phyloP scores from a whole-genome alignment of 352 stramenopile species.

The Peronospora destructor region DNA sequence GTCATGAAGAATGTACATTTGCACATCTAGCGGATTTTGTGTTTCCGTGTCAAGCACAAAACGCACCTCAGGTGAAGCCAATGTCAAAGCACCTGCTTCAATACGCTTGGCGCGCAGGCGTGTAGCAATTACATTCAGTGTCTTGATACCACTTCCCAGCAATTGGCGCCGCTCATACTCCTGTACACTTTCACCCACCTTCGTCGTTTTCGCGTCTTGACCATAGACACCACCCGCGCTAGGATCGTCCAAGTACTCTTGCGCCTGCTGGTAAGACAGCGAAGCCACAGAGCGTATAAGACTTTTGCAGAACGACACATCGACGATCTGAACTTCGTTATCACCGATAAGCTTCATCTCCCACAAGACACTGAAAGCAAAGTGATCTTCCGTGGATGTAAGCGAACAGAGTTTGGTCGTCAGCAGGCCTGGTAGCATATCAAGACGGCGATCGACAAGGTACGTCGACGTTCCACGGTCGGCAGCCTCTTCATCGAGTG shows the following conservation, averaged over 20 bases:
- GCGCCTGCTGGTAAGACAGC: slow-evolving; percentile 96
- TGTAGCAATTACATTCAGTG: slow-evolving; percentile 86
- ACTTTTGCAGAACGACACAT: slow-evolving; percentile 96
- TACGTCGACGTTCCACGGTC: slow-evolving; percentile 94
- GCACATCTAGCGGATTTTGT: slow-evolving; percentile 96
- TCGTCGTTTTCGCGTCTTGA: slow-evolving; percentile 24
- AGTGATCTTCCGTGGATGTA: slow-evolving; percentile 67
- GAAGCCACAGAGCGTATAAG: slow-evolving; percentile 95
- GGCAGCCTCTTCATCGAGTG: slow-evolving; percentile 93
- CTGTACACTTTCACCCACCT: slow-evolving; percentile 32
- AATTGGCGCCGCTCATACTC: slow-evolving; percentile 34
- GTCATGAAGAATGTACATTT: slow-evolving; percentile 93
- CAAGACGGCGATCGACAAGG: slow-evolving; percentile 95
- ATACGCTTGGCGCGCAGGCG: slow-evolving; percentile 91
- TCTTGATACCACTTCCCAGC: slow-evolving; percentile 83
- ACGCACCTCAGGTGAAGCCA: slow-evolving; percentile 93
- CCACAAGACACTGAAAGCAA: slow-evolving; percentile 79
- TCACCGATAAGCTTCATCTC: slow-evolving; percentile 58
- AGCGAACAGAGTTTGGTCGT: slow-evolving; percentile 98
- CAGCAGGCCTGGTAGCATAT: slow-evolving; percentile 97
- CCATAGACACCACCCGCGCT: slow-evolving; percentile 43
- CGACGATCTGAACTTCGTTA: slow-evolving; percentile 85
- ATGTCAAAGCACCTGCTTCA: slow-evolving; percentile 92
- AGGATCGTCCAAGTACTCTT: slow-evolving; percentile 91
- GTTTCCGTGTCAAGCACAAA: slow-evolving; percentile 98